Percentiles rank a stretch among this genome's conserved stretches.
Conservation (phyloP, 2,329 filamentous ascomycete genomes). For the Madurella mycetomatis region DNA sequence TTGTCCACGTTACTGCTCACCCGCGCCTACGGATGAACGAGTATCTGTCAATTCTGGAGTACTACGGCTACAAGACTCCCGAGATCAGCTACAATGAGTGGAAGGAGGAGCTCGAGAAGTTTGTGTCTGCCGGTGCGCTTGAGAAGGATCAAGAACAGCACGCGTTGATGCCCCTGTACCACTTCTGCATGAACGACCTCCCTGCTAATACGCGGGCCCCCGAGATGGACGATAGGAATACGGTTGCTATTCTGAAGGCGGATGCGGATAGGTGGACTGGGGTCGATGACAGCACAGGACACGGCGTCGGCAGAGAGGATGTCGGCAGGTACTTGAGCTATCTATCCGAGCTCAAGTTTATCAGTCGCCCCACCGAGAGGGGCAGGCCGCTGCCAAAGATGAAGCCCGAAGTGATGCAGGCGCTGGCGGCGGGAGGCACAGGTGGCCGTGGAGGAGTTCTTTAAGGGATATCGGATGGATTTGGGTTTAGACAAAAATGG, state of each 20-base stretch:
- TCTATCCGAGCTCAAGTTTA: constrained; percentile 58
- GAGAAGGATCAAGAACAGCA: constrained; percentile 60
- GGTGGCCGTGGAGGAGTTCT: constrained; percentile 25
- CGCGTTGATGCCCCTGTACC: constrained; percentile 70
- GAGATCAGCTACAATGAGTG: constrained; percentile 65
- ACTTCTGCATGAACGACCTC: constrained; percentile 68
- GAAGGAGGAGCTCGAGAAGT: constrained; percentile 62
- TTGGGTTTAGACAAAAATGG: constrained; percentile 1
- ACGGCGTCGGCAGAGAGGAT: constrained; percentile 55
- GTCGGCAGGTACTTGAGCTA: constrained; percentile 62
- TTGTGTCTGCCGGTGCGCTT: constrained; percentile 55
- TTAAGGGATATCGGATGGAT: not conserved
- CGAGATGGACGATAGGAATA: constrained; percentile 69
- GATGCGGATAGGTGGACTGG: constrained; percentile 58
- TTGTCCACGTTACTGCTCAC: constrained; percentile 75
- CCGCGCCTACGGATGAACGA: constrained; percentile 74
- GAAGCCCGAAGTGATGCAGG: constrained; percentile 27
- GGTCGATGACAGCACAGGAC: constrained; percentile 36
- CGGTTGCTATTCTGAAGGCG: constrained; percentile 57
- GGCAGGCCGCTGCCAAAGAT: constrained; percentile 33
- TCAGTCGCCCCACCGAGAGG: constrained; percentile 42
- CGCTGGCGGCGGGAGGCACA: constrained; percentile 20
- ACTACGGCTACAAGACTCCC: constrained; percentile 68
- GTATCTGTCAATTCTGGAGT: constrained; percentile 65
- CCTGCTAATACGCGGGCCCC: constrained; percentile 66